Conservation (phyloP, 2,329 filamentous ascomycete species). For the Penicillium digitatum region DNA sequence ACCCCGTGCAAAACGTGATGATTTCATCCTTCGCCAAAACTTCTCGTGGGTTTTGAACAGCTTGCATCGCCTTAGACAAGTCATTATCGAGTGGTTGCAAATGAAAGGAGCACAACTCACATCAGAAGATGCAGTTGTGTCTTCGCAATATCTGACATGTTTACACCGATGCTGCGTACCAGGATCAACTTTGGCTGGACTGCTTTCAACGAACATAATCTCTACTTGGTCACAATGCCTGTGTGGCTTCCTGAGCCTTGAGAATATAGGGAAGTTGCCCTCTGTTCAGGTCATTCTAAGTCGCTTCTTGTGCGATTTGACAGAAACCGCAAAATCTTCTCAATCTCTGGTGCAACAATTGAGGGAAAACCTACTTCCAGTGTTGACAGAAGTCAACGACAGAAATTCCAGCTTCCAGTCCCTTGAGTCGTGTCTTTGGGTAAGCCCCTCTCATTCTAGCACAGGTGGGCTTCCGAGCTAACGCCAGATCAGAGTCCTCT, state of each 20-base stretch:
- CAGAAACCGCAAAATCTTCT: conserved; percentile 19
- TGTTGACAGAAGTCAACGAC: conserved; percentile 23
- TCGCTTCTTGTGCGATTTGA: conserved; percentile 28
- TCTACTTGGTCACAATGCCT: conserved; percentile 32
- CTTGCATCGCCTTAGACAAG: conserved; percentile 33
- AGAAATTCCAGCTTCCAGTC: conserved; percentile 15
- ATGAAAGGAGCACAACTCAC: conserved; percentile 11
- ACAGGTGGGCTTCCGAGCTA: conserved; percentile 8
- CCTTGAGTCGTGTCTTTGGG: conserved; percentile 33
- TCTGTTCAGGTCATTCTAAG: conserved; percentile 31
- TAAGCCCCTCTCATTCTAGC: conserved; percentile 14
- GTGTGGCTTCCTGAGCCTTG: conserved; percentile 27
- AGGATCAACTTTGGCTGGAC: conserved; percentile 17
- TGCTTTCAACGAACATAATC: conserved; percentile 26
- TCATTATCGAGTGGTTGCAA: conserved; percentile 29
- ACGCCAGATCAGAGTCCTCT: conserved; percentile 24
- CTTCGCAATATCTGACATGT: conserved; percentile 27
- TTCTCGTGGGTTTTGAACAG: conserved; percentile 34
- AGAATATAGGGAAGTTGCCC: conserved; percentile 20
- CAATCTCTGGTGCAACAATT: conserved; percentile 20
- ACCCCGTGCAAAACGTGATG: conserved; percentile 14
- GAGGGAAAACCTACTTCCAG: conserved; percentile 26
- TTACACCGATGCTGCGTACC: conserved; percentile 23
- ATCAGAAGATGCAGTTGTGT: conserved; percentile 19
- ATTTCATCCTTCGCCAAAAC: conserved; percentile 30